Percentiles rank a stretch among this genome's conserved stretches.
These are phyloP conservation scores for Blumeriella jaapii DNA, from an alignment of 2,329 filamentous ascomycete genomes.

Conservation along the genomic window DNA sequence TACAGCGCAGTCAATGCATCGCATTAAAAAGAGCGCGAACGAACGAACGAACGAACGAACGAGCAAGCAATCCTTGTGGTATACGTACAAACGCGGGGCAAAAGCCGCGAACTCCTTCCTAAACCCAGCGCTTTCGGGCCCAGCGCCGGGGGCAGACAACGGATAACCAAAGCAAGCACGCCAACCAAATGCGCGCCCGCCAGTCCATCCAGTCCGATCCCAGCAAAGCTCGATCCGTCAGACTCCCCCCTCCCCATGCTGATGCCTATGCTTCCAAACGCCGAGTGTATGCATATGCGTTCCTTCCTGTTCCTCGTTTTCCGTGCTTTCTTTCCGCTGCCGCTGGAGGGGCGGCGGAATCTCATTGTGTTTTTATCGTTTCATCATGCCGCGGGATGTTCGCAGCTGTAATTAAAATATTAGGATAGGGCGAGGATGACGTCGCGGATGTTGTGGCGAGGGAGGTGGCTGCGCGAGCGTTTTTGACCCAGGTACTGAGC, in stretches of 20 bases:
- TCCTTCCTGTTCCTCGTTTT: conserved; percentile 1
- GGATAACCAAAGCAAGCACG: no score
- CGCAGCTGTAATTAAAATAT: conserved; percentile 8
- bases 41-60: no score
- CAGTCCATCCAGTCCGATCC: no score
- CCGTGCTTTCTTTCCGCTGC: conserved; percentile 1
- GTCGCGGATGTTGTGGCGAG: not conserved
- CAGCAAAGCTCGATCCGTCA: not conserved
- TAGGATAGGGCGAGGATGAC: not conserved
- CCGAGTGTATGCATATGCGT: conserved; percentile 9
- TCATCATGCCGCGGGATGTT: conserved; percentile 9
- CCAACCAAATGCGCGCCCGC: no score
- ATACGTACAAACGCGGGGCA: no score
- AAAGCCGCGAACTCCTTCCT: no score
- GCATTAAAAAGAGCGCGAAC: no score
- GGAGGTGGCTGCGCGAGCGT: not conserved
- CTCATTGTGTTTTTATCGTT: conserved; percentile 14
- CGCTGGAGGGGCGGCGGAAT: conserved; percentile 1
- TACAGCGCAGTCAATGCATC: no score
- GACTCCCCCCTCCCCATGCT: not conserved
- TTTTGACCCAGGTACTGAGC: no score
- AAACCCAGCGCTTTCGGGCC: no score
- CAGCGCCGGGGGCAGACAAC: no score
- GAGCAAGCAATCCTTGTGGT: no score
- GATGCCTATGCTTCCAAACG: conserved; percentile 5